Evolutionary conservation across 2,329 filamentous ascomycete genomes (phyloP).

Genomic region (Aspergillus brunneoviolaceus): DNA sequence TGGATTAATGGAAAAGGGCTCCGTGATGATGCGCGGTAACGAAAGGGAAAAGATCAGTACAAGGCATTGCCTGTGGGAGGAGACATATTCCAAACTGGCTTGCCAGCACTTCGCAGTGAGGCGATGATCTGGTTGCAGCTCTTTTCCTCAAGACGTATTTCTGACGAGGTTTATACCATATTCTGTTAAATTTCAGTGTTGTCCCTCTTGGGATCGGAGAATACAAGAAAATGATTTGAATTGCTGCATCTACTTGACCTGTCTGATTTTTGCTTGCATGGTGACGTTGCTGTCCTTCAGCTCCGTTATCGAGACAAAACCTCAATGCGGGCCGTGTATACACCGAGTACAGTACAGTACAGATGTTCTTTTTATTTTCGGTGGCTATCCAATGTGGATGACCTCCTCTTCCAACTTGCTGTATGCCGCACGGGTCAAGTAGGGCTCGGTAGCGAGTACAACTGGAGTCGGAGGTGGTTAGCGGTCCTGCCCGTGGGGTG

Average conservation of each 20-base stretch:
- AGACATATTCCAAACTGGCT: conserved; percentile 3
- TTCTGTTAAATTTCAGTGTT: conserved; percentile 21
- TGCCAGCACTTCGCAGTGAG: conserved; percentile 23
- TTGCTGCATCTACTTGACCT: neutral
- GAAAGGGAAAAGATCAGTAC: conserved; percentile 17
- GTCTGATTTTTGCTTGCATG: neutral
- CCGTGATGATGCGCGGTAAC: conserved; percentile 19
- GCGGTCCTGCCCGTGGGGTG: too few relatives aligned
- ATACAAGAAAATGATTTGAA: conserved; percentile 8
- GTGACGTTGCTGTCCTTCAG: neutral
- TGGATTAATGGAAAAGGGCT: conserved; percentile 17
- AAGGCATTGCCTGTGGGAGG: conserved; percentile 12
- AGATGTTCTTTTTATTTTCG: too few relatives aligned
- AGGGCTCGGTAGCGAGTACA: too few relatives aligned
- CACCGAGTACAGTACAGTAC: neutral
- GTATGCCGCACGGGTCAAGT: too few relatives aligned
- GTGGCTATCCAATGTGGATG: too few relatives aligned
- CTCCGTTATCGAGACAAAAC: neutral
- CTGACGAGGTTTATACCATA: conserved; percentile 28
- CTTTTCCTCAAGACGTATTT: conserved; percentile 34
- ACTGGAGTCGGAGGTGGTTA: too few relatives aligned
- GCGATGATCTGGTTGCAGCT: conserved; percentile 31
- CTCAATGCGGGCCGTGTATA: neutral
- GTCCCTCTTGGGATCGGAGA: conserved; percentile 7
- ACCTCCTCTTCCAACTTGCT: too few relatives aligned